phyloP scores from a whole-genome alignment of 768 basidiomycete species.

The Tubosaeta sp. region DNA sequence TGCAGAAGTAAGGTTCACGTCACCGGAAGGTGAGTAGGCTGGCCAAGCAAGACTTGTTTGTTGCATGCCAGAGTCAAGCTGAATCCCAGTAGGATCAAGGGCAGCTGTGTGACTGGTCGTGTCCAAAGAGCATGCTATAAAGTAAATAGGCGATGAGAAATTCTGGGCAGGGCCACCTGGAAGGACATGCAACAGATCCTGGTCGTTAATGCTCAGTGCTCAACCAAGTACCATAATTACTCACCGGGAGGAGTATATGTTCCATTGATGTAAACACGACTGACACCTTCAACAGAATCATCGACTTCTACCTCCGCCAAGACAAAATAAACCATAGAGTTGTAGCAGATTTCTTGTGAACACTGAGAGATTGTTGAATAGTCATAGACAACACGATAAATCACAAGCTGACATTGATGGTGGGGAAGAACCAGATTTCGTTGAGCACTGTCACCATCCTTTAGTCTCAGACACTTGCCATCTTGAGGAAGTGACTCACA shows the following conservation, averaged over 20 bases:
- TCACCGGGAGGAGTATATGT: not conserved
- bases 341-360: not conserved
- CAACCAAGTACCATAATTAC: not conserved
- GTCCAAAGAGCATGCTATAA: not conserved
- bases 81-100: not conserved
- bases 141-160: not conserved
- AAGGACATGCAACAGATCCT: not conserved
- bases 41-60: not conserved
- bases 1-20: not conserved
- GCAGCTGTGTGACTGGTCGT: not conserved
- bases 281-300: not conserved
- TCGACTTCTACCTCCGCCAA: not conserved
- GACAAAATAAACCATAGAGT: not conserved
- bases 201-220: not conserved
- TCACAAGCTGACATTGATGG: not conserved
- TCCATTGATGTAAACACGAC: not conserved
- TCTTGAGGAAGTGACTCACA: not conserved
- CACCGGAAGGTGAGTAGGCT: not conserved
- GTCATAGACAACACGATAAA: not conserved
- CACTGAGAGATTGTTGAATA: not conserved
- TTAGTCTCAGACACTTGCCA: not conserved
- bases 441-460: not conserved
- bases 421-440: not conserved
- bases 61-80: not conserved
- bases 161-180: not conserved